Base-by-base conservation (phyloP, 2,329 filamentous ascomycete genomes). In the Claviceps digitariae region DNA sequence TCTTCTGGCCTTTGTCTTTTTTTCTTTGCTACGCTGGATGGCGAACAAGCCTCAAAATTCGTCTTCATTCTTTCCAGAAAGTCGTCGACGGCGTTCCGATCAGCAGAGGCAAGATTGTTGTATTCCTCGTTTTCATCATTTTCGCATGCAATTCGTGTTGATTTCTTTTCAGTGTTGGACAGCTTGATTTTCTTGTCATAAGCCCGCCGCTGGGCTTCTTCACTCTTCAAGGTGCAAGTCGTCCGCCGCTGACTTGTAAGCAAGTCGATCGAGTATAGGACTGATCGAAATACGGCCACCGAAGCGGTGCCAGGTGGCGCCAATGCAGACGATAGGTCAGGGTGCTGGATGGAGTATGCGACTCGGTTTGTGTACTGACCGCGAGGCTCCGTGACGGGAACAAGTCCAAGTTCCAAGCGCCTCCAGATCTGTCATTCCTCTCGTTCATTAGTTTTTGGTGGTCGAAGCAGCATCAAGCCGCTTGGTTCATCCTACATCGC, bases 341-440 rank as follows among this genome's bases (percentile, higher is more conserved):
- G 62, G 51, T 72, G 69, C 49, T 71, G 64, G 8, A 72, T 61
- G 1, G 64, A 67, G 43, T 71, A 70, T 1, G 56, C 53, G 8
- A 67, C 48, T 12, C 57, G 52, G 10, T 58, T 60, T 3, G 60
- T 51, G 5, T 58, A 34, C 20, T 56, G 53, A 2, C 50, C n/a
- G 8, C 15, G 13, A 2, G 34, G 38, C 34, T 52, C 51, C 6
- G 49, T 48, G n/a, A 59, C 54, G n/a, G 56, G 52, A 17, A 61
- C 59, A 3, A 70, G 53, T 5, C 55, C 59, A 40, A 71, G 38
- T 1, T 64, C 62, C 1, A 69, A 54, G 3, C 61, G 60, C 51
- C 57, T 43, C 67, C 68, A 69, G 4, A 67, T 29, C 54, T 47
- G 41, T 34, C 4, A 27, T 17, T 15, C 46, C 29, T 25, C n/a